A percentile compares a stretch with the other conserved stretches of the same genome.
Conservation (phyloP, 139 green algal species). For the Astrephomene gubernaculifera region DNA sequence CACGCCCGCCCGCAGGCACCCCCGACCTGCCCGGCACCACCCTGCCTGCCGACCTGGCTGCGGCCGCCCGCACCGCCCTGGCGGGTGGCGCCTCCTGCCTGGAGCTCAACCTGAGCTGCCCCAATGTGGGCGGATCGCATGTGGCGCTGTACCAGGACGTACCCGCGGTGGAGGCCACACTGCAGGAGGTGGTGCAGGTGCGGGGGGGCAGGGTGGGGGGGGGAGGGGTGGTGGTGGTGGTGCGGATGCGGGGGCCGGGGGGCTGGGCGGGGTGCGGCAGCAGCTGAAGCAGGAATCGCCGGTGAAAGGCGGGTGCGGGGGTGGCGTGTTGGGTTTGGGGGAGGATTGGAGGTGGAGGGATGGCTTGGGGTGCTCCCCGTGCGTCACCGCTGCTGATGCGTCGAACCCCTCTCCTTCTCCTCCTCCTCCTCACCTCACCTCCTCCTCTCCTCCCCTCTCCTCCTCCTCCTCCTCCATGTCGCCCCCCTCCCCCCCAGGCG, state of each 20-base stretch:
- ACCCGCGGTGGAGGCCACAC: neutral
- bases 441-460: neutral
- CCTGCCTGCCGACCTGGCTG: conserved; percentile 46
- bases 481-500: neutral
- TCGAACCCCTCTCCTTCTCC: neutral
- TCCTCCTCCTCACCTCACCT: neutral
- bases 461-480: neutral
- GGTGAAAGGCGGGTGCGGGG: too few species aligned
- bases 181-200: neutral
- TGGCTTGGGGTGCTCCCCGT: neutral
- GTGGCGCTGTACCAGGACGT: conserved; percentile 47
- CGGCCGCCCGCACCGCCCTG: conserved; percentile 37
- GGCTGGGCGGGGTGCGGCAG: too few species aligned
- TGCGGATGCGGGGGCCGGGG: too few species aligned
- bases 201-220: too few species aligned
- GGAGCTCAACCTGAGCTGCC: conserved; percentile 46
- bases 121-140: conserved; percentile 51
- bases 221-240: too few species aligned
- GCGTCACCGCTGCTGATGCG: neutral
- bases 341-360: neutral
- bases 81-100: neutral
- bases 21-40: conserved; percentile 24
- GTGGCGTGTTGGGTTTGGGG: too few species aligned
- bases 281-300: too few species aligned
- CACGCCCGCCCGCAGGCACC: conserved; percentile 10